A percentile compares a stretch with the other conserved stretches of the same genome.
Conservation (phyloP, 2,329 filamentous ascomycete species). For the Beauveria caledonica region DNA sequence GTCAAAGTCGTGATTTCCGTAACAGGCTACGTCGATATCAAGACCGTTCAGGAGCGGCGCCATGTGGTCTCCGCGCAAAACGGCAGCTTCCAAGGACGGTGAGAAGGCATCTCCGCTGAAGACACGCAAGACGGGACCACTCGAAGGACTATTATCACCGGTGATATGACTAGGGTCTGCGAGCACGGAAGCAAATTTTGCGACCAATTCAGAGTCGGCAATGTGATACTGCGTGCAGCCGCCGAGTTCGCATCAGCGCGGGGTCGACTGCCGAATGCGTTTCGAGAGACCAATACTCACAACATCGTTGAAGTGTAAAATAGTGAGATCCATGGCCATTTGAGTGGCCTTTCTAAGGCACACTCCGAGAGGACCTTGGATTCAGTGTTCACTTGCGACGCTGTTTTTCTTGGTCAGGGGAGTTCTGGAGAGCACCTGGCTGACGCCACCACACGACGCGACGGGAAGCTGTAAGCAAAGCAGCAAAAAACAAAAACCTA, state of each 20-base stretch:
- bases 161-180: background rate
- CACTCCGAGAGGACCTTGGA: too few relatives aligned
- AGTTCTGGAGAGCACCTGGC: background rate
- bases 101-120: constrained; percentile 15
- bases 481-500: too few relatives aligned
- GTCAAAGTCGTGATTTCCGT: constrained; percentile 15
- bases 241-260: background rate
- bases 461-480: background rate
- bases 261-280: background rate
- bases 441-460: background rate
- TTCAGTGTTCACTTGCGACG: background rate
- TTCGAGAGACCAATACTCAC: background rate
- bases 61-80: constrained; percentile 14
- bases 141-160: background rate
- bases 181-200: constrained; percentile 11
- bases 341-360: background rate
- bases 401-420: background rate
- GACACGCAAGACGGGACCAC: background rate
- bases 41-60: constrained; percentile 6
- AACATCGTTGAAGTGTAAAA: constrained; percentile 13
- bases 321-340: background rate
- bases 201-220: constrained; percentile 5
- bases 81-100: constrained; percentile 13
- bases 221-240: constrained; percentile 10
- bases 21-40: constrained; percentile 11